Conservation (phyloP, 257 asterid species). For the Striga asiatica region DNA sequence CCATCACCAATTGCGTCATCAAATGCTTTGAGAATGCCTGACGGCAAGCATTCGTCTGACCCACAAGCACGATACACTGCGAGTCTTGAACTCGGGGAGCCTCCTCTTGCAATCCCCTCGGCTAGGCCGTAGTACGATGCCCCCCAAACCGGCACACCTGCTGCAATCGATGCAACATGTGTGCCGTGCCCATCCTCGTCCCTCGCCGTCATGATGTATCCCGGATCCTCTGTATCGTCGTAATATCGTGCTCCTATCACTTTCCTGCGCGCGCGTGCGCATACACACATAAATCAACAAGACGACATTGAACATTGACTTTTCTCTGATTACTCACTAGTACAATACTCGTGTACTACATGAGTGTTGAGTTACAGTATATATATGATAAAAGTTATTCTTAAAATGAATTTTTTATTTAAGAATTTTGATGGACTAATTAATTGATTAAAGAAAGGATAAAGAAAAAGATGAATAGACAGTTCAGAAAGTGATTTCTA, state of each 20-base stretch:
- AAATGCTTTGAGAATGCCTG: constrained; percentile 44
- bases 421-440: too few species aligned
- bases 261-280: too few species aligned
- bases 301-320: too few species aligned
- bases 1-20: constrained; percentile 43
- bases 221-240: constrained; percentile 6
- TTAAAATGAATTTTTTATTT: too few species aligned
- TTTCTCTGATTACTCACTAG: too few species aligned
- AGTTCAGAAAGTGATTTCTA: too few species aligned
- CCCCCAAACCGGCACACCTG: constrained; percentile 43
- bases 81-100: constrained; percentile 31
- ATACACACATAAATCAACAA: too few species aligned
- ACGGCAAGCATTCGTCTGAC: constrained; percentile 27
- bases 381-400: too few species aligned
- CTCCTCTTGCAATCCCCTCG: constrained; percentile 67
- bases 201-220: constrained; percentile 25
- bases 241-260: constrained; percentile 79
- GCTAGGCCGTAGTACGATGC: constrained; percentile 74
- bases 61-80: constrained; percentile 35
- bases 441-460: too few species aligned
- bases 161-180: constrained; percentile 74
- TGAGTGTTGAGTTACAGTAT: too few species aligned
- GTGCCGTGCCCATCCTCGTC: constrained; percentile 81
- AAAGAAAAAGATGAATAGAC: too few species aligned
- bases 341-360: too few species aligned